A percentile compares a stretch with the other conserved stretches of the same genome.
Conservation (phyloP, 306 rosid species). For the Gastrolobium villosum region DNA sequence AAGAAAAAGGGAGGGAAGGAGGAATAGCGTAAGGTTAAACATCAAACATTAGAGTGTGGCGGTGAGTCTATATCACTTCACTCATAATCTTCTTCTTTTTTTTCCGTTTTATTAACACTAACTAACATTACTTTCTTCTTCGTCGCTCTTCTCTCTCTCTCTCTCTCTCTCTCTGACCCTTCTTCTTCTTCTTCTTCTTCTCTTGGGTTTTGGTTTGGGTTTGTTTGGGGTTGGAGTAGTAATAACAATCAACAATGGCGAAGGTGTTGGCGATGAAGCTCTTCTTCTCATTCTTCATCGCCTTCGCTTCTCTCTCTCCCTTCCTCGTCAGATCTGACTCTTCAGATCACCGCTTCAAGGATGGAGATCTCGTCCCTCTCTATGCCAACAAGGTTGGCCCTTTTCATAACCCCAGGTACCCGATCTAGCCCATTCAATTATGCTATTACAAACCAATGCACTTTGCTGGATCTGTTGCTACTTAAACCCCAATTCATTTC, state of each 20-base stretch:
- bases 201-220: neutral
- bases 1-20: neutral
- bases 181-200: conserved; percentile 9
- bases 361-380: conserved; percentile 62
- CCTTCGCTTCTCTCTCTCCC: conserved; percentile 5
- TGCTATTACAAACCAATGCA: neutral
- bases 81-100: neutral
- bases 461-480: conserved; percentile 24
- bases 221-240: neutral
- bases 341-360: conserved; percentile 62
- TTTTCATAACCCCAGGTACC: conserved; percentile 67
- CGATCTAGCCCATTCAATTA: conserved; percentile 36
- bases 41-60: conserved; percentile 54
- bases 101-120: conserved; percentile 37
- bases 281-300: conserved; percentile 35
- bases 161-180: conserved; percentile 10
- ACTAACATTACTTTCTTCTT: conserved; percentile 1
- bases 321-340: conserved; percentile 61
- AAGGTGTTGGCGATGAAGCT: neutral
- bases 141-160: neutral
- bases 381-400: conserved; percentile 71
- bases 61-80: conserved; percentile 54
- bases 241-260: neutral
- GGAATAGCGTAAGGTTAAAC: conserved; percentile 30
- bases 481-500: neutral